A percentile compares a stretch with the other conserved stretches of the same genome.
These are phyloP conservation scores for Epichloe hybrida DNA, from an alignment of 2,329 filamentous ascomycete species.

Conservation along the genomic window DNA sequence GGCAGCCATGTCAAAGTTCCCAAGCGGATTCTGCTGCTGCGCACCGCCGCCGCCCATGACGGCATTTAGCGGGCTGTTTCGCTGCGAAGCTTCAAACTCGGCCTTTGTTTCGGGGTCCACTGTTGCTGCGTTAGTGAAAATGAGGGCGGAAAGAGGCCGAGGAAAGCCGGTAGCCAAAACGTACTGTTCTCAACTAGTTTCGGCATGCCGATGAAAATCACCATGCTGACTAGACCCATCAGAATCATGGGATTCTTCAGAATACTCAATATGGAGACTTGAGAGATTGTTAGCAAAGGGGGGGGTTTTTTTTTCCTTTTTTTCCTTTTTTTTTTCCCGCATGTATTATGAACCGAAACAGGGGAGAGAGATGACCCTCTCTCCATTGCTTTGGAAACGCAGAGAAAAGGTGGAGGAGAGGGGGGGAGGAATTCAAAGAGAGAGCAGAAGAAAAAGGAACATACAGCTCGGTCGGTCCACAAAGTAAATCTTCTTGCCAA, in stretches of 20 bases:
- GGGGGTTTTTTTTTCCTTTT: background rate
- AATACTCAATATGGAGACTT: conserved; percentile 67
- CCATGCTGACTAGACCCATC: conserved; percentile 72
- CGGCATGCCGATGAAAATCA: conserved; percentile 80
- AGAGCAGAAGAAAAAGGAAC: conserved; percentile 20
- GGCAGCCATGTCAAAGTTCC: conserved; percentile 48
- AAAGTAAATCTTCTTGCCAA: conserved; percentile 61
- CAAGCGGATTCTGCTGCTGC: conserved; percentile 28
- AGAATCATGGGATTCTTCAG: conserved; percentile 96
- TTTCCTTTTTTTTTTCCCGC: background rate
- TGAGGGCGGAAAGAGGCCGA: background rate
- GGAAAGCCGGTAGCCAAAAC: conserved; percentile 22
- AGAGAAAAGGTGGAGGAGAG: no score
- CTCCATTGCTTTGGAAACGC: background rate
- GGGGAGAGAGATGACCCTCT: background rate
- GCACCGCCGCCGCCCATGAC: conserved; percentile 27
- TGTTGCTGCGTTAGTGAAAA: conserved; percentile 21
- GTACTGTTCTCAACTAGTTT: conserved; percentile 91
- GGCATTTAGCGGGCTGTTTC: conserved; percentile 53
- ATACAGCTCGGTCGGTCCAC: conserved; percentile 62
- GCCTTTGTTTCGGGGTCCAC: conserved; percentile 95
- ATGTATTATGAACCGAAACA: no score
- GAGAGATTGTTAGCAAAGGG: background rate
- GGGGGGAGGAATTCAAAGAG: background rate
- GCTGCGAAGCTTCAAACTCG: conserved; percentile 85